Evolutionary conservation across 2,329 filamentous ascomycete species (phyloP).

Genomic region (Xylaria sp.): DNA sequence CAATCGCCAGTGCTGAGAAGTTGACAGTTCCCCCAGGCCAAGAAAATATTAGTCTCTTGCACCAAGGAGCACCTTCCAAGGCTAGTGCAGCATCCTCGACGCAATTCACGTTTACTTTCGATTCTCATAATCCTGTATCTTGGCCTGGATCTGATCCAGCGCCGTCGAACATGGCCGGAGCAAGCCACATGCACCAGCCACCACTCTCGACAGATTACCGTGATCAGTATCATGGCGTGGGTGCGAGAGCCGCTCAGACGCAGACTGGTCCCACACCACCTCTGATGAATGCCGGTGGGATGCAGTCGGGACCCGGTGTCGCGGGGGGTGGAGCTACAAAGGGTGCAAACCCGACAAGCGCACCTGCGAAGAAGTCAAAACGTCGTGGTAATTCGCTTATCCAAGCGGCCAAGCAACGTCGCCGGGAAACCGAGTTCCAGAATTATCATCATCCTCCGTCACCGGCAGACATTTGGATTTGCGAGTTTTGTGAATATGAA

Average conservation of each 20-base stretch:
- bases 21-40: conserved; percentile 66
- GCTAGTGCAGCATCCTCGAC: conserved; percentile 68
- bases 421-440: conserved; percentile 73
- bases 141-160: conserved; percentile 64
- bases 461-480: conserved; percentile 84
- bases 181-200: conserved; percentile 28
- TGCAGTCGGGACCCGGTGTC: conserved; percentile 21
- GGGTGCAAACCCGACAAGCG: conserved; percentile 40
- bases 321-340: conserved; percentile 41
- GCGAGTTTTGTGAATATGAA: conserved; percentile 98
- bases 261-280: conserved; percentile 22
- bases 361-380: conserved; percentile 61
- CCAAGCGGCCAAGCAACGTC: conserved; percentile 75
- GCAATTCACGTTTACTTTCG: conserved; percentile 96
- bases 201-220: conserved; percentile 20
- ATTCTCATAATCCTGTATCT: conserved; percentile 81
- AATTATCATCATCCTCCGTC: conserved; percentile 75
- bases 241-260: conserved; percentile 18
- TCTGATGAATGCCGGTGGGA: conserved; percentile 14
- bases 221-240: conserved; percentile 16
- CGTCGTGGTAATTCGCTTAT: conserved; percentile 73
- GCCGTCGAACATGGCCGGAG: conserved; percentile 37
- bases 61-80: conserved; percentile 66
- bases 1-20: conserved; percentile 86
- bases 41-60: conserved; percentile 78